These are phyloP conservation scores for Exophiala xenobiotica DNA, from an alignment of 2,329 filamentous ascomycete genomes.

Conservation along the genomic window DNA sequence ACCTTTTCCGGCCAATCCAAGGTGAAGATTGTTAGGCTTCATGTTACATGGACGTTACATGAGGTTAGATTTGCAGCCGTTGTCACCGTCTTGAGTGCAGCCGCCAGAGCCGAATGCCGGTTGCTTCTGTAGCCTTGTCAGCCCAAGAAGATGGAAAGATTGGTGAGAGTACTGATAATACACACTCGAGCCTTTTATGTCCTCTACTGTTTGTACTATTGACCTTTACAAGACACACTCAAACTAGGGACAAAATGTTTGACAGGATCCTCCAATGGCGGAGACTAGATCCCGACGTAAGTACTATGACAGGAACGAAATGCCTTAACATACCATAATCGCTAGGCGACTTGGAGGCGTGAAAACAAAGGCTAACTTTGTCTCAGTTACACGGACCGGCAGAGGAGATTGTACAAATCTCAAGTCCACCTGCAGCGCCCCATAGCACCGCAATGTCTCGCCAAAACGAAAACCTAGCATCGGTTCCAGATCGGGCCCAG, in stretches of 20 bases:
- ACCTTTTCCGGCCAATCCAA: background rate
- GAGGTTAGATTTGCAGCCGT: background rate
- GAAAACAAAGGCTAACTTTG: constrained; percentile 1
- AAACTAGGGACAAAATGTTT: constrained; percentile 3
- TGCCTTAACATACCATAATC: background rate
- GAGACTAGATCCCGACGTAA: background rate
- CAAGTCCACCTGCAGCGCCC: background rate
- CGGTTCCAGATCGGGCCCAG: constrained; percentile 1
- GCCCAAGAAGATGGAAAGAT: background rate
- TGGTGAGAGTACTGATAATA: constrained; percentile 2
- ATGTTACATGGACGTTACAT: background rate
- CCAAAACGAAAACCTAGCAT: background rate
- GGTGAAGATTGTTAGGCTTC: background rate
- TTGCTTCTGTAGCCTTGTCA: constrained; percentile 1
- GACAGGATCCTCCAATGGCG: constrained; percentile 5
- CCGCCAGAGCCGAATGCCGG: background rate
- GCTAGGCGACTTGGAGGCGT: background rate
- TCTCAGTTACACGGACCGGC: constrained; percentile 4
- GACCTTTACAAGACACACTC: background rate
- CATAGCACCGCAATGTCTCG: constrained; percentile 1
- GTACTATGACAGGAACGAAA: too few species aligned
- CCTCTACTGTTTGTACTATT: background rate
- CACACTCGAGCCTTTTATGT: background rate
- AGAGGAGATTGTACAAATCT: constrained; percentile 8
- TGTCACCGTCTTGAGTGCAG: background rate